phyloP scores from a whole-genome alignment of 805 yeast species.

The Yamadazyma philogaea region DNA sequence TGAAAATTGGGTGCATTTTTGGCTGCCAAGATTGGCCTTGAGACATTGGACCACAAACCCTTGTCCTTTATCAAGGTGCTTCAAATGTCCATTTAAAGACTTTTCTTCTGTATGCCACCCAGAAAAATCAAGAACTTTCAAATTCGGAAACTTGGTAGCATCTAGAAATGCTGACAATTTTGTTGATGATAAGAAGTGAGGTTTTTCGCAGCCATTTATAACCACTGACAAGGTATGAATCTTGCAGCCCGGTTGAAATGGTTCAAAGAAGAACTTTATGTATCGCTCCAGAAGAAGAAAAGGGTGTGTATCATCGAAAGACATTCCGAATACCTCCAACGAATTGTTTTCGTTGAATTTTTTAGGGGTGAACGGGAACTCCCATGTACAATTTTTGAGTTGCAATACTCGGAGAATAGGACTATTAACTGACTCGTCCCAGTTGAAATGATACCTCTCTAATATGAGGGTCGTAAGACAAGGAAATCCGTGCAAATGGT shows the following conservation, averaged over 20 bases:
- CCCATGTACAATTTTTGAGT: constrained; percentile 52
- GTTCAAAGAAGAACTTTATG: constrained; percentile 23
- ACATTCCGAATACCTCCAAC: constrained; percentile 22
- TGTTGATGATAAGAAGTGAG: constrained; percentile 11
- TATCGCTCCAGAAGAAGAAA: constrained; percentile 40
- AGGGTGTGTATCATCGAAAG: constrained; percentile 26
- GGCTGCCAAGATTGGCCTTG: constrained; percentile 1
- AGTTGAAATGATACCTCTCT: constrained; percentile 41
- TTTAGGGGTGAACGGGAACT: constrained; percentile 48
- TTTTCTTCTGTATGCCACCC: constrained; percentile 15
- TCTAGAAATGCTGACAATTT: constrained; percentile 13
- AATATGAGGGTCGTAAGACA: constrained; percentile 33
- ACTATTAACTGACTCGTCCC: constrained; percentile 22
- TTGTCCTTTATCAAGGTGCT: background rate
- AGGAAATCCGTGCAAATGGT: constrained; percentile 40
- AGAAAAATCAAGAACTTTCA: constrained; percentile 11
- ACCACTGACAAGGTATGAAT: constrained; percentile 17
- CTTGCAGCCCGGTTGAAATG: constrained; percentile 17
- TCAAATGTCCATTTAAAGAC: background rate
- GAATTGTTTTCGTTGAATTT: constrained; percentile 29
- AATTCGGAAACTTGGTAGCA: constrained; percentile 10
- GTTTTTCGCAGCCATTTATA: constrained; percentile 6
- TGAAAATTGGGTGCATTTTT: background rate
- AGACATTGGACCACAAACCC: constrained; percentile 1
- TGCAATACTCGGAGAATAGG: constrained; percentile 16